Conservation (phyloP, 2,329 filamentous ascomycete species). For the Sordariomycetes sp. region DNA sequence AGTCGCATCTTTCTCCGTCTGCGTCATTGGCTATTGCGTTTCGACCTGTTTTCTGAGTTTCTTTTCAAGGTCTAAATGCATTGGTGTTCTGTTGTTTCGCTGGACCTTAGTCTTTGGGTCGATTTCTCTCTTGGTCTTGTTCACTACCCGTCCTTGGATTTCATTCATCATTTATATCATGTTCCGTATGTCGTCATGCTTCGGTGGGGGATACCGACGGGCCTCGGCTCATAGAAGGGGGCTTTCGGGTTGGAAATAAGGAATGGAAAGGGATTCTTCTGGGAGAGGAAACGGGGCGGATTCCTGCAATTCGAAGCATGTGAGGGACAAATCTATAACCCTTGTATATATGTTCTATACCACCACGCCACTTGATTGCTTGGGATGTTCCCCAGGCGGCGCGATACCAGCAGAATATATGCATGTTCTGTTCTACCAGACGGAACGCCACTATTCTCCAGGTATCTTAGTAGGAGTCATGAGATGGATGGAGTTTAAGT, state of each 20-base stretch:
- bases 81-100: constrained; percentile 5
- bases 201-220: neutral
- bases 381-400: neutral
- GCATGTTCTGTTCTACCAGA: neutral
- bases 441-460: neutral
- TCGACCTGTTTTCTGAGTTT: constrained; percentile 3
- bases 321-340: neutral
- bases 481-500: neutral
- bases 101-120: neutral
- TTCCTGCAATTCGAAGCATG: neutral
- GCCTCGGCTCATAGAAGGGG: constrained; percentile 3
- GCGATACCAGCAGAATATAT: constrained; percentile 8
- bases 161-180: neutral
- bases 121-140: constrained; percentile 1
- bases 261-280: neutral
- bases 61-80: neutral
- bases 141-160: neutral
- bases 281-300: neutral
- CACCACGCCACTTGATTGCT: neutral
- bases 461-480: neutral
- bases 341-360: constrained; percentile 1
- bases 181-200: neutral
- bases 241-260: neutral
- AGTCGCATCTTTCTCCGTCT: neutral
- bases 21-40: neutral